Evolutionary conservation across 257 asterid genomes (phyloP), one percentile per base, ranked within the genome.

Genomic region (Solanum virginianum): DNA sequence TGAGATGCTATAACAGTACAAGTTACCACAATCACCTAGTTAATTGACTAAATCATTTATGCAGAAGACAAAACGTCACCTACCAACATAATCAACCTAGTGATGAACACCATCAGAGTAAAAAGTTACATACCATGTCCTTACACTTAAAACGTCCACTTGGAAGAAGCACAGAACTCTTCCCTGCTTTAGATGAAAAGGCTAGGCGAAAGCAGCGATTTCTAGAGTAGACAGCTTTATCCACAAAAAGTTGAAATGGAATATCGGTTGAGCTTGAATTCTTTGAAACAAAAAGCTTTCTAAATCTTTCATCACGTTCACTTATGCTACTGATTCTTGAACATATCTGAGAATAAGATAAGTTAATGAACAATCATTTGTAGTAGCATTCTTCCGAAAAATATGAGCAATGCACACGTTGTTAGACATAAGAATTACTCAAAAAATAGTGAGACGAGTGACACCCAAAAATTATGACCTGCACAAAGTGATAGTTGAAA

Each of bases 111-210:
- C 83, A 53, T 29, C 83, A 26, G 66, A 17, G 66, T 79, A 79
- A 79, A 26, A 32, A 77, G 84, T 79, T 84, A 29, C 96, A 84
- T 90, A 96, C 99, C 98, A 94, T 91, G 87, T 87, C 93, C 92
- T 91, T 92, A 85, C 98, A 92, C 90, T 88, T 94, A 87, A 95
- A 96, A 83, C 99, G 98, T 62, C 98, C 96, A 91, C 92, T 96
- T 29, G 99, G 98, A 57, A 91, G 74, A 88, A 96, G 99, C 88
- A 93, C 79, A 36, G 97, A 94, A 70, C 70, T 91, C 89, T 95
- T 96, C 90, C 98, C 96, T 43, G 99, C 98, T 92, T 96, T 96
- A 53, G 99, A 96, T 71, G 99, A 96, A 75, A 96, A 90, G 80
- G 92, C 93, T 81, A 96, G 90, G 87, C 99, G 97, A 89, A 96